Evolutionary conservation across 805 yeast species (phyloP), one percentile per base, ranked within the genome.

Genomic region (Saccharomycopsis fibuligera): DNA sequence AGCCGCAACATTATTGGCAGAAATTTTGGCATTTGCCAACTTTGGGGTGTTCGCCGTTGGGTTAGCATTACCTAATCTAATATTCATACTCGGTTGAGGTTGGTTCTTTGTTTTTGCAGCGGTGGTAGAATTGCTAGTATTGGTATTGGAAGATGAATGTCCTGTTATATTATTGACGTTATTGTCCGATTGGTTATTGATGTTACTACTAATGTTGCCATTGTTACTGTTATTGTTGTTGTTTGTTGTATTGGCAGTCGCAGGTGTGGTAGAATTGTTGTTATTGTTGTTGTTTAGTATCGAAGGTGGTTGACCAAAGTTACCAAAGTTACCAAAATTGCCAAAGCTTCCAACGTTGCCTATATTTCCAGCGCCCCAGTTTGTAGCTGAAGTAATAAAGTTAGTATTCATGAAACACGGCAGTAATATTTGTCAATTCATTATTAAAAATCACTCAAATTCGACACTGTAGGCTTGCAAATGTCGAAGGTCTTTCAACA

Each of bases 241-340:
- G 16, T 40, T 41, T 17, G 4, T 29, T 9, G 22, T 23, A n/a
- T 47, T 41, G 24, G 22, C 35, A 25, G 10, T 27, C 4, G n/a
- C 16, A 12, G 21, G 21, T 4, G 6, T 33, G 30, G 10, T 30
- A 4, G 17, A 29, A 31, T 39, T 40, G 16, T 17, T 37, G 33
- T 41, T 41, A 21, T 22, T 22, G 31, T 45, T 39, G 24, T 14
- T 21, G 31, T 33, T 39, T 10, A 31, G 29, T 37, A 17, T 44
- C n/a, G 44, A 35, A 12, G 47, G 44, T 4, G 47, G 41, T 29
- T 41, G 47, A 12, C 50, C 53, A 45, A 42, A 41, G 24, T 52
- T 52, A n/a, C 53, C 53, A 44, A 52, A 52, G 41, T 50, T 50
- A 17, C 55, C 55, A 52, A 52, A 52, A 41, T 44, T 52, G 19